A percentile compares a stretch with the other conserved stretches of the same genome.
Conservation (phyloP, 768 basidiomycete species). For the Hygrophoropsis aurantiaca region DNA sequence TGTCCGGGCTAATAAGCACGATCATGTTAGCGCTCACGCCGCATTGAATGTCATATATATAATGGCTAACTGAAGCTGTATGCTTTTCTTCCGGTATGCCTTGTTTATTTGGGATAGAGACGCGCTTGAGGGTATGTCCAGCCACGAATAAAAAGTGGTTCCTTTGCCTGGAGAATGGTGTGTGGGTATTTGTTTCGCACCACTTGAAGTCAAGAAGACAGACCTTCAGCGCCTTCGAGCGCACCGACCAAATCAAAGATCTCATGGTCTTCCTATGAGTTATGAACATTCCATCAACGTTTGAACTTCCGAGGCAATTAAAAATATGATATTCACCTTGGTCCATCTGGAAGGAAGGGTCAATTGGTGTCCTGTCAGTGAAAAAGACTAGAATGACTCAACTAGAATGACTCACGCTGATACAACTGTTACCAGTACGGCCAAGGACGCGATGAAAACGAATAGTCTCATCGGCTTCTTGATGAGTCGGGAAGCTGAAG, state of each 20-base stretch:
- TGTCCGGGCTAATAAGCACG: slow-evolving; percentile 72
- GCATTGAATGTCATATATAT: neutral
- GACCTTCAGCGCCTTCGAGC: slow-evolving; percentile 78
- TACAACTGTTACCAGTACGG: slow-evolving; percentile 50
- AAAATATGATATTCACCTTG: slow-evolving; percentile 43
- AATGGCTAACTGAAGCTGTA: slow-evolving; percentile 80
- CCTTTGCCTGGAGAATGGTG: slow-evolving; percentile 59
- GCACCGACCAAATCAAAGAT: slow-evolving; percentile 91
- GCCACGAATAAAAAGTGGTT: slow-evolving; percentile 94
- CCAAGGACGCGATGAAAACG: slow-evolving; percentile 47
- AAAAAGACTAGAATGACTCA: neutral
- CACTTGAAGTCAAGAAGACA: slow-evolving; percentile 12
- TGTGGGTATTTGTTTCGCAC: neutral
- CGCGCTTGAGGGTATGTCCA: slow-evolving; percentile 78
- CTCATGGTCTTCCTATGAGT: slow-evolving; percentile 95
- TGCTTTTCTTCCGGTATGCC: slow-evolving; percentile 90
- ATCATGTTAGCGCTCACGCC: slow-evolving; percentile 6
- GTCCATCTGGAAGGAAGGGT: slow-evolving; percentile 56
- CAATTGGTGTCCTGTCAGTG: slow-evolving; percentile 1
- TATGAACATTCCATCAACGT: slow-evolving; percentile 1
- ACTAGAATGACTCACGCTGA: slow-evolving; percentile 55
- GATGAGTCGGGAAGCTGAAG: too few species aligned
- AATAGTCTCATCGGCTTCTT: slow-evolving; percentile 46
- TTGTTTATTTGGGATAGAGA: slow-evolving; percentile 75
- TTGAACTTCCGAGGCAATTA: neutral